phyloP scores from a whole-genome alignment of 2,329 filamentous ascomycete genomes.

The Diaporthe ilicicola region DNA sequence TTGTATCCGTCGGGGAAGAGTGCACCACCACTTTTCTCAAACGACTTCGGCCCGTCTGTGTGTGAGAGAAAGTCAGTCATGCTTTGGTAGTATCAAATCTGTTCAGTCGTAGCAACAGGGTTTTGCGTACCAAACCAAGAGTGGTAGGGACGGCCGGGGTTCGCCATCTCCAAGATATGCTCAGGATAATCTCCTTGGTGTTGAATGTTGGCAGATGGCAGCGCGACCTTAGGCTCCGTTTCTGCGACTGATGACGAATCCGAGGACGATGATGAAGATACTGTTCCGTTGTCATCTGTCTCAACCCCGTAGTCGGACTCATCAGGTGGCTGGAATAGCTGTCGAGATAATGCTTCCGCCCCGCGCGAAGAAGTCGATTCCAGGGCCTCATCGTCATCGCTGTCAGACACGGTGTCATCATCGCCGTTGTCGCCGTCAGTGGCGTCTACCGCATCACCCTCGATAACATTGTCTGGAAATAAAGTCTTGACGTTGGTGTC shows the following conservation, averaged over 20 bases:
- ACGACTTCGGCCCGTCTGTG: neutral
- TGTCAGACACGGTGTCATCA: conserved; percentile 13
- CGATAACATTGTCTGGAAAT: neutral
- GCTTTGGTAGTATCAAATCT: neutral
- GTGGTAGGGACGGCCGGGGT: conserved; percentile 7
- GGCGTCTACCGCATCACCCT: neutral
- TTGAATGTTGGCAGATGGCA: conserved; percentile 22
- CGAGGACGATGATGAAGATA: conserved; percentile 5
- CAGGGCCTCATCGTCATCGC: conserved; percentile 12
- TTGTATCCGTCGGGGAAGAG: conserved; percentile 26
- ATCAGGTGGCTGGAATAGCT: conserved; percentile 27
- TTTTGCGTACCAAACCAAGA: conserved; percentile 12
- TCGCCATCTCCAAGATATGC: conserved; percentile 10
- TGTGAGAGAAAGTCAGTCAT: neutral
- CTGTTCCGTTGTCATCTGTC: neutral
- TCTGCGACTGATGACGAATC: conserved; percentile 18
- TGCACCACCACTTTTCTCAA: conserved; percentile 11
- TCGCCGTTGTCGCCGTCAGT: conserved; percentile 1
- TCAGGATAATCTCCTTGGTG: conserved; percentile 14
- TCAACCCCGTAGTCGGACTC: conserved; percentile 21
- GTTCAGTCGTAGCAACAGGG: neutral
- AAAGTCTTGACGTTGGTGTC: conserved; percentile 3
- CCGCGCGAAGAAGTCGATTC: neutral
- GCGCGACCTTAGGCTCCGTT: conserved; percentile 6
- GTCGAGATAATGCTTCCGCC: neutral